Evolutionary conservation across 163 green algal genomes (phyloP).

Genomic region (Coccomyxa subellipsoidea): DNA sequence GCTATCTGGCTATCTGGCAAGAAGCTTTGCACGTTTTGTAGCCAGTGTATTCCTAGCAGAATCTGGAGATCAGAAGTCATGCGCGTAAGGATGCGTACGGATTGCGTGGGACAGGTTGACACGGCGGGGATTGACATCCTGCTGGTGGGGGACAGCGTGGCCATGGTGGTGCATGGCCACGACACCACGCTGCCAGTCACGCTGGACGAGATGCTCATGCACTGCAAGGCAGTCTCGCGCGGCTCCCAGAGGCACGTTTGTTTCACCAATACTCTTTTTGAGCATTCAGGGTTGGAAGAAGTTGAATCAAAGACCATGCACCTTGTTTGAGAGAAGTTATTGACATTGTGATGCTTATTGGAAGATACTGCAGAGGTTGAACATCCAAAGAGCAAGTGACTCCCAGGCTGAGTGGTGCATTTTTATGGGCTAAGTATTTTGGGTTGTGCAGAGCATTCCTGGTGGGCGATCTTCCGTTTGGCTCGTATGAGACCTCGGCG

Average conservation of each 20-base stretch:
- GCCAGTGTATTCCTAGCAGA: too few species aligned
- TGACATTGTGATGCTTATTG: too few species aligned
- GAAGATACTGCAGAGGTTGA: too few species aligned
- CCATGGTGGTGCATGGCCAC: constrained; percentile 98
- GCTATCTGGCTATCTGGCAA: too few species aligned
- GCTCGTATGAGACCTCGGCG: constrained; percentile 76
- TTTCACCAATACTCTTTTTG: too few species aligned
- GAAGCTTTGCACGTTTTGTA: too few species aligned
- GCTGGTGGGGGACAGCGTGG: constrained; percentile 90
- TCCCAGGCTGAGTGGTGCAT: too few species aligned
- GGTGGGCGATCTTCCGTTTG: constrained; percentile 94
- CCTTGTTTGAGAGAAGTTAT: too few species aligned
- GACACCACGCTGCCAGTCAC: constrained; percentile 98
- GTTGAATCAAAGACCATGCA: too few species aligned
- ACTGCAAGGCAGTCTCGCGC: constrained; percentile 77
- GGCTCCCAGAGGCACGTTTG: constrained; percentile 37
- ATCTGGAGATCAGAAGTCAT: too few species aligned
- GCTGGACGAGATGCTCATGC: constrained; percentile 95
- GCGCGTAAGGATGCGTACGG: neutral
- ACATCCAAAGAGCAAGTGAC: too few species aligned
- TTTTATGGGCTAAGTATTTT: neutral
- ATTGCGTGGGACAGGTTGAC: constrained; percentile 66
- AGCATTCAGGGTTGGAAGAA: too few species aligned
- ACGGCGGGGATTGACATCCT: constrained; percentile 89
- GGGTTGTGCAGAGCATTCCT: constrained; percentile 63